A percentile compares a stretch with the other conserved stretches of the same genome.
These are phyloP conservation scores for Diaporthe sp. DNA, from an alignment of 2,329 filamentous ascomycete species.

Conservation along the genomic window DNA sequence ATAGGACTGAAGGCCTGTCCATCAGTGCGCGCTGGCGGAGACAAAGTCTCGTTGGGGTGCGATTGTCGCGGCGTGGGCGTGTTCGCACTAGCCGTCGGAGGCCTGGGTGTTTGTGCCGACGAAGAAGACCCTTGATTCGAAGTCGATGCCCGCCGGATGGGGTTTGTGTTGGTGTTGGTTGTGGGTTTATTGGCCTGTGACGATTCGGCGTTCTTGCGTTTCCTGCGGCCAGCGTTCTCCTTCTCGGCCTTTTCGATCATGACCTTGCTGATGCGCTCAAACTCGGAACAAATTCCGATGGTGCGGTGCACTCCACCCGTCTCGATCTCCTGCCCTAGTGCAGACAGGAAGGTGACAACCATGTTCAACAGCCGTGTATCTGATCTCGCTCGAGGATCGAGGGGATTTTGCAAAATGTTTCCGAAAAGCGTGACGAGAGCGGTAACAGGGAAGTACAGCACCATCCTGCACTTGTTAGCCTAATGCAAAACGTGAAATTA, in stretches of 20 bases:
- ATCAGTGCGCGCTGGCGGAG: constrained; percentile 45
- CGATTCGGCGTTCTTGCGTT: constrained; percentile 76
- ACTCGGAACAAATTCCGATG: constrained; percentile 94
- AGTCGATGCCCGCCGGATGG: constrained; percentile 1
- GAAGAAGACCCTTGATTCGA: constrained; percentile 44
- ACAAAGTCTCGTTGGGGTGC: constrained; percentile 45
- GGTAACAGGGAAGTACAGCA: constrained; percentile 96
- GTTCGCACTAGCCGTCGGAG: constrained; percentile 42
- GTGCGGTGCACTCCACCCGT: constrained; percentile 94
- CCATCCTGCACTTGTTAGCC: constrained; percentile 69
- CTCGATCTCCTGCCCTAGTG: constrained; percentile 88
- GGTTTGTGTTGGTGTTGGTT: constrained; percentile 30
- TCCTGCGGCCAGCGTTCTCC: constrained; percentile 82
- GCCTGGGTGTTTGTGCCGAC: constrained; percentile 49
- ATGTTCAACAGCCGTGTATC: constrained; percentile 93
- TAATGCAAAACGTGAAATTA: not conserved
- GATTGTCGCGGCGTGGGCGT: constrained; percentile 48
- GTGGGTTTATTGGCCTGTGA: constrained; percentile 31
- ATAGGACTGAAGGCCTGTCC: constrained; percentile 53
- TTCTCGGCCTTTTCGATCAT: constrained; percentile 93
- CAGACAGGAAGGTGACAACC: constrained; percentile 92
- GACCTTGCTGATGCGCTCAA: constrained; percentile 91
- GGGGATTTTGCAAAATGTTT: constrained; percentile 95
- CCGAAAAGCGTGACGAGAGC: constrained; percentile 95
- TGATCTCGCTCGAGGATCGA: constrained; percentile 87